A percentile compares a stretch with the other conserved stretches of the same genome.
Conservation (phyloP, 768 basidiomycete species). For the Zangia roseola region DNA sequence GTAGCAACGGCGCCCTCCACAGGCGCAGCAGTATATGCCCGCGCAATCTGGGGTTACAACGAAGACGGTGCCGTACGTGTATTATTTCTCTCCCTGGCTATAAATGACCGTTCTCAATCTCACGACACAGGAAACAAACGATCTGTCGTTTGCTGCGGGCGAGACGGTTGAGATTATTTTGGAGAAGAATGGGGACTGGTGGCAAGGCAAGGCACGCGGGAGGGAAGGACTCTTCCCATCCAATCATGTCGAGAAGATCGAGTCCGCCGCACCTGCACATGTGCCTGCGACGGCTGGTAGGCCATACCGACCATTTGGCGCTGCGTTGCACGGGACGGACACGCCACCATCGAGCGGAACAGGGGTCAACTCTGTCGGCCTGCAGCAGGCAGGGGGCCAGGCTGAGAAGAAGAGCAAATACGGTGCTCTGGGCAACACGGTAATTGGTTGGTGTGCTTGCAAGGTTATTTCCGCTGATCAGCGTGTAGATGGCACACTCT, state of each 20-base stretch:
- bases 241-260: conserved; percentile 65
- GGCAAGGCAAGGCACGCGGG: conserved; percentile 67
- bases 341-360: conserved; percentile 27
- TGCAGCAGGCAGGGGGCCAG: conserved; percentile 28
- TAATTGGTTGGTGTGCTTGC: conserved; percentile 26
- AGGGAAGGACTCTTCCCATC: conserved; percentile 77
- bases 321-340: conserved; percentile 34
- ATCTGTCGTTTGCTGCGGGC: conserved; percentile 73
- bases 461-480: conserved; percentile 19
- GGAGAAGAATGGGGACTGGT: conserved; percentile 87
- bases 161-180: conserved; percentile 77
- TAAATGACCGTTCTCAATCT: conserved; percentile 3
- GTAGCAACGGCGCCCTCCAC: conserved; percentile 4
- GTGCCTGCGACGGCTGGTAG: background rate
- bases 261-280: conserved; percentile 1
- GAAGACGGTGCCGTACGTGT: conserved; percentile 49
- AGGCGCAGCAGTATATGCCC: conserved; percentile 35
- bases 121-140: conserved; percentile 63
- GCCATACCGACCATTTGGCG: conserved; percentile 39
- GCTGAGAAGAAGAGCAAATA: conserved; percentile 56
- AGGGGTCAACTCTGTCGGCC: conserved; percentile 30
- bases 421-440: conserved; percentile 55
- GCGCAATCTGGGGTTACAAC: conserved; percentile 68
- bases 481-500: conserved; percentile 50
- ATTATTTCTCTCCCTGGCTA: background rate